Percentiles rank a stretch among this genome's conserved stretches.
Conservation (phyloP, 1,139 yeast genomes). For the Hansenula lynferdii region DNA sequence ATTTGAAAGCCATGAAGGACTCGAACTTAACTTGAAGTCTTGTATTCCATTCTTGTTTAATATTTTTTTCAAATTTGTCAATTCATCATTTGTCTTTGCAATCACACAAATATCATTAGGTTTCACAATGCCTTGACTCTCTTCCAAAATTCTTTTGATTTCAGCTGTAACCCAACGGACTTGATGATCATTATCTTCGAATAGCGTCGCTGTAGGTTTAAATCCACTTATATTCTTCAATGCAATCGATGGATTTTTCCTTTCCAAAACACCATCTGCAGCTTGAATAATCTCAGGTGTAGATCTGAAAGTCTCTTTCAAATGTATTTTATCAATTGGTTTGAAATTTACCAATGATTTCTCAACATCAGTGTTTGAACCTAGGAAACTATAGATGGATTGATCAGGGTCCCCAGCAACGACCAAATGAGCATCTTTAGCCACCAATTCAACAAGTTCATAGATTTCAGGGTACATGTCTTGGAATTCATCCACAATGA, state of each 20-base stretch:
- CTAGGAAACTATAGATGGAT: constrained; percentile 63
- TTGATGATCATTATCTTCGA: constrained; percentile 31
- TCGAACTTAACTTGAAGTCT: constrained; percentile 39
- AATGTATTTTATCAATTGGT: constrained; percentile 26
- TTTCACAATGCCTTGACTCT: constrained; percentile 41
- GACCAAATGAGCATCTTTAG: constrained; percentile 44
- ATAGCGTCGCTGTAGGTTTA: constrained; percentile 31
- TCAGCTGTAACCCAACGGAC: constrained; percentile 40
- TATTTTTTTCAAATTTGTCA: constrained; percentile 37
- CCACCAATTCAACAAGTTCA: constrained; percentile 37
- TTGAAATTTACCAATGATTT: constrained; percentile 16
- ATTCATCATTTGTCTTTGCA: constrained; percentile 49
- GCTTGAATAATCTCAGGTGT: constrained; percentile 49
- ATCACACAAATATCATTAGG: constrained; percentile 53
- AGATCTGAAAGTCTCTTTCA: constrained; percentile 53
- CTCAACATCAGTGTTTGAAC: constrained; percentile 35
- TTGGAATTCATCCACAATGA: constrained; percentile 73
- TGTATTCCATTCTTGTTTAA: constrained; percentile 40
- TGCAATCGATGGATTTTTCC: constrained; percentile 6
- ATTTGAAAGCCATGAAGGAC: constrained; percentile 51
- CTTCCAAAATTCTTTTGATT: constrained; percentile 36
- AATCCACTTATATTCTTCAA: constrained; percentile 12
- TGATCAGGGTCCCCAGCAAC: constrained; percentile 76
- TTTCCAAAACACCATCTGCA: constrained; percentile 30
- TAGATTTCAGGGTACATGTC: constrained; percentile 56